These are phyloP conservation scores for Rhizopogon sp. DNA, from an alignment of 768 basidiomycete genomes.

Conservation along the genomic window DNA sequence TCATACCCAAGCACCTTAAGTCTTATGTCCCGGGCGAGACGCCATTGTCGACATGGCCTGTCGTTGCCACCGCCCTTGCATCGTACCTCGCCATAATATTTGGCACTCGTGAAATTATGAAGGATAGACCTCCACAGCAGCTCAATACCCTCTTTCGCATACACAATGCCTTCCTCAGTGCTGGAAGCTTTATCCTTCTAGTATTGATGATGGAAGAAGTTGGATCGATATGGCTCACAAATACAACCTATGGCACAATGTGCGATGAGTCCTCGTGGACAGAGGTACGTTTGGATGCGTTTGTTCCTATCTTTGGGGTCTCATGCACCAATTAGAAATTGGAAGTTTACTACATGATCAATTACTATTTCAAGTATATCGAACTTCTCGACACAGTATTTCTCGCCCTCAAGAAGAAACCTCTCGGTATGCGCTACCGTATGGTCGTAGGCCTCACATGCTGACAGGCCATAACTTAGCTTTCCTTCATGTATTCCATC, in stretches of 20 bases:
- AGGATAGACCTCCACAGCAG: constrained; percentile 62
- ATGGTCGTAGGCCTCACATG: not conserved
- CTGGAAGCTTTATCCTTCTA: constrained; percentile 80
- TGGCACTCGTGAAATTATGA: constrained; percentile 80
- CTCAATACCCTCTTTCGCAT: constrained; percentile 81
- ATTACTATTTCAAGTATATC: constrained; percentile 98
- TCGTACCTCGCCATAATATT: constrained; percentile 90
- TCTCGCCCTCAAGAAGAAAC: constrained; percentile 97
- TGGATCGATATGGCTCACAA: constrained; percentile 66
- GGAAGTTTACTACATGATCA: constrained; percentile 97
- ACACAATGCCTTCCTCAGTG: constrained; percentile 87
- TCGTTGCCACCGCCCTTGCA: constrained; percentile 64
- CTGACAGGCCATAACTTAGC: constrained; percentile 40
- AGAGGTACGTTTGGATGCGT: constrained; percentile 48
- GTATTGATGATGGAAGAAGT: constrained; percentile 92
- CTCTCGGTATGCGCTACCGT: constrained; percentile 59
- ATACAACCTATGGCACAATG: constrained; percentile 71
- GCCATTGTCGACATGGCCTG: constrained; percentile 55
- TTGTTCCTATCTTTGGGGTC: not conserved
- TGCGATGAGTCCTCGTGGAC: constrained; percentile 83
- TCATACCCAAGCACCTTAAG: constrained; percentile 27
- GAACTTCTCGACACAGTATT: constrained; percentile 97
- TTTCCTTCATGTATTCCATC: constrained; percentile 98
- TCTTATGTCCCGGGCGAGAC: constrained; percentile 53
- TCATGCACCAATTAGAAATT: constrained; percentile 50